phyloP scores from a whole-genome alignment of 73 alveolate genomes.

The Uronychia binucleata region DNA sequence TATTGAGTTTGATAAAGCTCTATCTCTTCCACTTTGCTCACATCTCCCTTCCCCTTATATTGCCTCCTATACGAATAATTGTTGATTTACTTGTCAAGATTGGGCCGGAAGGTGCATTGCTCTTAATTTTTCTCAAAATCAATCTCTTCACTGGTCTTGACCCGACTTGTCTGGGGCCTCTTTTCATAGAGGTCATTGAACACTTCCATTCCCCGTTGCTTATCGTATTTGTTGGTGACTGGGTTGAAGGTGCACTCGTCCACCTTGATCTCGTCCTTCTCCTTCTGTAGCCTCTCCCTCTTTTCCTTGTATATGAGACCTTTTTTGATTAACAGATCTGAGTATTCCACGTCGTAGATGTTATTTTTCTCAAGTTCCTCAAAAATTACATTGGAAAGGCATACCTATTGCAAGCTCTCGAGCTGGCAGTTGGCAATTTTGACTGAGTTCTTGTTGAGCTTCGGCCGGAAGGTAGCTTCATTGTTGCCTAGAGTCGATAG shows the following conservation, averaged over 20 bases:
- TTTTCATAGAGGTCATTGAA: slow-evolving; percentile 26
- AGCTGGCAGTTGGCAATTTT: background rate
- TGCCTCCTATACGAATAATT: no score
- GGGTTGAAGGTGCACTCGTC: slow-evolving; percentile 51
- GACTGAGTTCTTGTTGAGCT: slow-evolving; percentile 7
- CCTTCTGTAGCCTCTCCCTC: slow-evolving; percentile 5
- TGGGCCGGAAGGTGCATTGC: slow-evolving; percentile 40
- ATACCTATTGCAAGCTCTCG: background rate
- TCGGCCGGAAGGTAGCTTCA: background rate
- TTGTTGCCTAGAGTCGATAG: background rate
- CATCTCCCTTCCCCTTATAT: no score
- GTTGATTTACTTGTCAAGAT: background rate
- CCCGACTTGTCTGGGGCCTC: slow-evolving; percentile 15
- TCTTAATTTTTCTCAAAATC: slow-evolving; percentile 29
- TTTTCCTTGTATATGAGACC: slow-evolving; percentile 27
- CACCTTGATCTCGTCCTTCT: slow-evolving; percentile 22
- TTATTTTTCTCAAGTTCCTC: background rate
- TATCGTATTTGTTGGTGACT: slow-evolving; percentile 11
- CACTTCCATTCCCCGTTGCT: slow-evolving; percentile 23
- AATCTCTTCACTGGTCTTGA: slow-evolving; percentile 21
- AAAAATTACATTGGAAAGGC: no score
- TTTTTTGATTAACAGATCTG: slow-evolving; percentile 20
- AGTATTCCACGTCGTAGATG: background rate
- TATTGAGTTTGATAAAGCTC: no score
- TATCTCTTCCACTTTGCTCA: background rate